Percentiles rank a stretch among this genome's conserved stretches.
phyloP scores from a whole-genome alignment of 495 filamentous ascomycete genomes.

The Rusavskia elegans region DNA sequence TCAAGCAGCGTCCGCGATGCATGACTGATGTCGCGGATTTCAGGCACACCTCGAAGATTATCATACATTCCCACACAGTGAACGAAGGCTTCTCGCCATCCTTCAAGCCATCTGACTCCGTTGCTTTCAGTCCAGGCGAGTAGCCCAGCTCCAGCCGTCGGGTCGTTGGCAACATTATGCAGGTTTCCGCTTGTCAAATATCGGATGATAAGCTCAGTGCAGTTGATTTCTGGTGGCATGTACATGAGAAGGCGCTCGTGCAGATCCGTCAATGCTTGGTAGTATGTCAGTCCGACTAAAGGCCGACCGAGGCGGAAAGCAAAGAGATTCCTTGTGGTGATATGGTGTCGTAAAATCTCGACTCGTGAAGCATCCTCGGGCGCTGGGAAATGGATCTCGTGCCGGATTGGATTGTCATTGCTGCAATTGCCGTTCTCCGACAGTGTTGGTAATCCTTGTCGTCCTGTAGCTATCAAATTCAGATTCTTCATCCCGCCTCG shows the following conservation, averaged over 20 bases:
- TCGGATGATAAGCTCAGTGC: slow-evolving; percentile 28
- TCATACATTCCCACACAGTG: slow-evolving; percentile 45
- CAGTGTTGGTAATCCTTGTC: neutral
- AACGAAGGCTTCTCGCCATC: slow-evolving; percentile 47
- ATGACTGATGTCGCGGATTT: slow-evolving; percentile 37
- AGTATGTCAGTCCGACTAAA: slow-evolving; percentile 38
- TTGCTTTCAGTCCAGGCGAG: slow-evolving; percentile 41
- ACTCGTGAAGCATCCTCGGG: neutral
- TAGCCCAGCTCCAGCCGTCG: slow-evolving; percentile 37
- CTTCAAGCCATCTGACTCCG: slow-evolving; percentile 31
- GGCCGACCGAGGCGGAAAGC: slow-evolving; percentile 5
- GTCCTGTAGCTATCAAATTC: neutral
- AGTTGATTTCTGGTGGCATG: neutral
- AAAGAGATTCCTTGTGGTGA: neutral
- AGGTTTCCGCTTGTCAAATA: slow-evolving; percentile 35
- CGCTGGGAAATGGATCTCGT: neutral
- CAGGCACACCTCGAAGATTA: slow-evolving; percentile 29
- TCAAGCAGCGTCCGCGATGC: slow-evolving; percentile 45
- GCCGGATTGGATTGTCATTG: neutral
- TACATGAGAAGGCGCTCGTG: slow-evolving; percentile 20
- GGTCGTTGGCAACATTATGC: slow-evolving; percentile 44
- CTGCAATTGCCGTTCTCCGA: neutral
- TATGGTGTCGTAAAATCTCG: neutral
- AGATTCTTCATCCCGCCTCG: neutral
- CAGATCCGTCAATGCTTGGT: slow-evolving; percentile 38